These are phyloP conservation scores for Pichia inconspicua DNA, from an alignment of 1,139 yeast species.

Conservation along the genomic window DNA sequence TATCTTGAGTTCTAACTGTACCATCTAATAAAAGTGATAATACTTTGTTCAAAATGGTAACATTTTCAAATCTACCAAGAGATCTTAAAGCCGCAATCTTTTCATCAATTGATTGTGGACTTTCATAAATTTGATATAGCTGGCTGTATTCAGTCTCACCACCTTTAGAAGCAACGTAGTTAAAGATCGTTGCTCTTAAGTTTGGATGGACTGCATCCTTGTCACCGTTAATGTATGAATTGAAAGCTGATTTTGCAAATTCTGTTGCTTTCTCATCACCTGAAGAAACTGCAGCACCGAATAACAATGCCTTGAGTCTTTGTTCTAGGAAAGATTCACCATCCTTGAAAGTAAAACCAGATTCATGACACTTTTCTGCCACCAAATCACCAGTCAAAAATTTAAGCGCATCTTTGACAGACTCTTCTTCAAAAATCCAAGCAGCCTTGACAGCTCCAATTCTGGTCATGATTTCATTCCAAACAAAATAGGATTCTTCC, in stretches of 20 bases:
- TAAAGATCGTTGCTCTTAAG: slow-evolving; percentile 64
- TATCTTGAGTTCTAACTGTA: slow-evolving; percentile 72
- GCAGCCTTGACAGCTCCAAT: slow-evolving; percentile 52
- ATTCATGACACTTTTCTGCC: slow-evolving; percentile 44
- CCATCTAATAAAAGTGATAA: slow-evolving; percentile 57
- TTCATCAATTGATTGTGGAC: slow-evolving; percentile 65
- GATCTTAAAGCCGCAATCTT: slow-evolving; percentile 68
- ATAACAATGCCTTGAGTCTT: slow-evolving; percentile 68
- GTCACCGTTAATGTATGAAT: slow-evolving; percentile 53
- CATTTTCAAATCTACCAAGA: slow-evolving; percentile 62
- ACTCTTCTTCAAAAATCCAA: slow-evolving; percentile 62
- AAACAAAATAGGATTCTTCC: slow-evolving; percentile 54
- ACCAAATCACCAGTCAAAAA: slow-evolving; percentile 55
- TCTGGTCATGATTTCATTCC: slow-evolving; percentile 53
- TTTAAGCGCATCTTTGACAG: slow-evolving; percentile 48
- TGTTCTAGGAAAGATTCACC: slow-evolving; percentile 64
- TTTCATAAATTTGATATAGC: slow-evolving; percentile 54
- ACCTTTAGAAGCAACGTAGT: slow-evolving; percentile 55
- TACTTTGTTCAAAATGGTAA: slow-evolving; percentile 51
- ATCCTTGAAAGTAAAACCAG: slow-evolving; percentile 64
- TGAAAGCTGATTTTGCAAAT: slow-evolving; percentile 51
- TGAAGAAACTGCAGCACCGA: slow-evolving; percentile 58
- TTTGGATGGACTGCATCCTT: slow-evolving; percentile 72
- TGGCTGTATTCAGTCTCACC: slow-evolving; percentile 56
- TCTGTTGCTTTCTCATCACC: slow-evolving; percentile 49